Base-by-base conservation (phyloP, 768 basidiomycete species). In the Gelatoporia subvermispora region DNA sequence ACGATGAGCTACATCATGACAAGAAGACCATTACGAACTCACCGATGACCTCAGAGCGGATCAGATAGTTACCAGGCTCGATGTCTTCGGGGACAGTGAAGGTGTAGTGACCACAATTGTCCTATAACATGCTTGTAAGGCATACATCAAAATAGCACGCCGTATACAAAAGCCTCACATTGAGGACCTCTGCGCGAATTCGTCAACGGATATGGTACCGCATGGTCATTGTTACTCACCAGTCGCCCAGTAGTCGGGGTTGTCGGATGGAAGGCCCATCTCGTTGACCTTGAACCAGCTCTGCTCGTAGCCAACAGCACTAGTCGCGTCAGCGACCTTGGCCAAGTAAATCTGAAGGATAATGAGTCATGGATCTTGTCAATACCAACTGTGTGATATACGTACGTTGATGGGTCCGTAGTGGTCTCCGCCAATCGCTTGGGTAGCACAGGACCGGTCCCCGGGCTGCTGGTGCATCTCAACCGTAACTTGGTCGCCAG, bases 381-480 rank as follows among this genome's bases (percentile, higher is more conserved):
- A 39, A 41, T n/a, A n/a, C n/a, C n/a, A n/a, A n/a, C n/a, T n/a
- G n/a, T 10, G 17, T n/a, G 18, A 4, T 23, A 15, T 3, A 53
- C 62, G 41, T 34, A 68, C 68, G 44, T 66, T 67, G 44, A 75
- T 68, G 37, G 76, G 76, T 3, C 77, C 77, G 51, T 68, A 75
- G 57, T 79, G 77, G 43, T 71, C 66, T 16, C 76, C 77, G 18
- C 76, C 76, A 51, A 78, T 77, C 10, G 75, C 76, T 52, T 78
- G 68, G 47, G 65, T 70, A 7, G 65, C 57, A 53, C 77, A 79
- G 3, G 66, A 65, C 34, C 76, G 71, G 41, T 75, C 68, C 34
- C 63, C 66, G 4, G 73, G 72, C 58, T 78, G 75, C 58, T 74
- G 73, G 55, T 79, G 75, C 76, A 78, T 78, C 60, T 79, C 77